Evolutionary conservation across 139 green algal species (phyloP).

Genomic region (Asterochloris sp.): DNA sequence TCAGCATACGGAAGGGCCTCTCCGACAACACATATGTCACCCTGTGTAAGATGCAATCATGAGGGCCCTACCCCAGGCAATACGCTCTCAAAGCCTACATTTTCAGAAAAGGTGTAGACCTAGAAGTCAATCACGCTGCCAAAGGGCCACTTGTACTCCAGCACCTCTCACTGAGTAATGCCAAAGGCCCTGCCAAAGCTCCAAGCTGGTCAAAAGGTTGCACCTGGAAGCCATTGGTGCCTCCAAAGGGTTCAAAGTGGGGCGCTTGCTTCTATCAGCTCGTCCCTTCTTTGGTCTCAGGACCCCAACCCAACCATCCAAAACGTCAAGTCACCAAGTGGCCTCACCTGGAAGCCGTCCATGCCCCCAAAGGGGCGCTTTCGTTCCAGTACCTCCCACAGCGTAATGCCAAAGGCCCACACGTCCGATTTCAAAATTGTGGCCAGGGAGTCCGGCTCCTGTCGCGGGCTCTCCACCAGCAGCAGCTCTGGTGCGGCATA

Average conservation of each 20-base stretch:
- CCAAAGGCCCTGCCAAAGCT: too few relatives aligned
- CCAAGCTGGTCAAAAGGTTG: too few relatives aligned
- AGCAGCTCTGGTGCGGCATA: conserved; percentile 47
- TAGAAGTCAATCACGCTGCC: too few relatives aligned
- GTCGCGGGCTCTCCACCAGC: neutral
- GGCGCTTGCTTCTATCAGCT: neutral
- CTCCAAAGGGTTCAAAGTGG: neutral
- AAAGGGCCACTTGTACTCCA: too few relatives aligned
- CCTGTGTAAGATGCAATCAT: too few relatives aligned
- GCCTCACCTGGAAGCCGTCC: conserved; percentile 34
- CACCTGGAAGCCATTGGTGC: neutral
- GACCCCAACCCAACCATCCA: too few relatives aligned
- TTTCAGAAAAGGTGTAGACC: too few relatives aligned
- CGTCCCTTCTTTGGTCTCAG: too few relatives aligned
- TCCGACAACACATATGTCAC: neutral
- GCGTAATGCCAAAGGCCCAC: conserved; percentile 58
- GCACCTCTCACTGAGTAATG: too few relatives aligned
- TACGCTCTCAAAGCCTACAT: too few relatives aligned
- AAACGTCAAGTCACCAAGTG: neutral
- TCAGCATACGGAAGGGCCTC: too few relatives aligned
- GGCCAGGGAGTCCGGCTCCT: conserved; percentile 15
- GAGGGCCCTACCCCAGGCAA: too few relatives aligned
- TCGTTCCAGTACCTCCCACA: conserved; percentile 58
- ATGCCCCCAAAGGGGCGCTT: conserved; percentile 41
- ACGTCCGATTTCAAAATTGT: conserved; percentile 29